These are phyloP conservation scores for Nicotiana benthamiana DNA, from an alignment of 257 asterid species.

Conservation along the genomic window DNA sequence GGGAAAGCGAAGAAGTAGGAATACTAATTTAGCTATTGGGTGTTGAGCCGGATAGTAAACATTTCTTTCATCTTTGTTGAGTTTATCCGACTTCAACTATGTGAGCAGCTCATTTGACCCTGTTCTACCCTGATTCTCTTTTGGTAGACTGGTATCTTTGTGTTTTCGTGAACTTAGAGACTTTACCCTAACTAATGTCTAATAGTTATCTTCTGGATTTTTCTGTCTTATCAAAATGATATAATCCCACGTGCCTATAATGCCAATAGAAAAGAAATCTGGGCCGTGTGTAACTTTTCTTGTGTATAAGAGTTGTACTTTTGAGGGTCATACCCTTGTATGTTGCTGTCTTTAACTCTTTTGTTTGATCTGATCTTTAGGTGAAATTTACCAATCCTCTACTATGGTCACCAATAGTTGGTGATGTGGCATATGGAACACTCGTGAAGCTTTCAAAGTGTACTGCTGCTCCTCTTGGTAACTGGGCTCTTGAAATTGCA, in stretches of 20 bases:
- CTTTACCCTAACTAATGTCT: background rate
- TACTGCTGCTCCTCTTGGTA: constrained; percentile 74
- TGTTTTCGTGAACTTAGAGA: constrained; percentile 1
- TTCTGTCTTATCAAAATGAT: background rate
- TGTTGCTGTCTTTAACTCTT: background rate
- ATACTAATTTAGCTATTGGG: background rate
- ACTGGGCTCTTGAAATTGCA: constrained; percentile 95
- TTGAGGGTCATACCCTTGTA: background rate
- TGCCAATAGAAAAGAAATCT: background rate
- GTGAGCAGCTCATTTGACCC: background rate
- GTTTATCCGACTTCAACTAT: background rate
- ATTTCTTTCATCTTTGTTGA: background rate
- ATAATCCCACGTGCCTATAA: background rate
- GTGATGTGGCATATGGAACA: constrained; percentile 84
- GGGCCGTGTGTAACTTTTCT: background rate
- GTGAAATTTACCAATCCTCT: constrained; percentile 71
- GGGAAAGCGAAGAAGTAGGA: background rate
- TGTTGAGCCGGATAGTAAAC: background rate
- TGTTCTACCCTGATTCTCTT: background rate
- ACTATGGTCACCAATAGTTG: constrained; percentile 69
- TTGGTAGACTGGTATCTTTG: background rate
- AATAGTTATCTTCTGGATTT: background rate
- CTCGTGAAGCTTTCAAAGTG: constrained; percentile 84
- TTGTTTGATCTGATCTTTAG: constrained; percentile 23
- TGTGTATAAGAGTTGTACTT: background rate